Conservation (phyloP, 78 protist species). For the Dictyostelium discoideum region dicty_2.7 NC_007091.3:2357001-2357500, state of each 20-base stretch:
- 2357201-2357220: conserved; percentile 38
- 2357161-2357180: neutral
- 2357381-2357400: conserved; percentile 18
- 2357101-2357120: conserved; percentile 1
- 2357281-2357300: conserved; percentile 75
- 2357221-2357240: conserved; percentile 30
- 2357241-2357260: conserved; percentile 37
- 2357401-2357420: conserved; percentile 65
- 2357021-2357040: conserved; percentile 18
- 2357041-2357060: neutral
- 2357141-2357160: conserved; percentile 14
- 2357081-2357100: neutral
- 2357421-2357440: conserved; percentile 65
- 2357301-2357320: conserved; percentile 62
- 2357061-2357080: conserved; percentile 27
- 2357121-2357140: conserved; percentile 28
- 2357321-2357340: conserved; percentile 60
- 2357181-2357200: neutral
- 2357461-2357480: conserved; percentile 16
- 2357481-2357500: conserved; percentile 25
- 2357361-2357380: neutral
- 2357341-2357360: neutral
- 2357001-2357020: conserved; percentile 24
- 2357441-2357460: conserved; percentile 73
- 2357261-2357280: conserved; percentile 49